Evolutionary conservation across 805 yeast genomes (phyloP), one percentile per base, ranked within the genome.

Genomic region (Saturnispora dispora): DNA sequence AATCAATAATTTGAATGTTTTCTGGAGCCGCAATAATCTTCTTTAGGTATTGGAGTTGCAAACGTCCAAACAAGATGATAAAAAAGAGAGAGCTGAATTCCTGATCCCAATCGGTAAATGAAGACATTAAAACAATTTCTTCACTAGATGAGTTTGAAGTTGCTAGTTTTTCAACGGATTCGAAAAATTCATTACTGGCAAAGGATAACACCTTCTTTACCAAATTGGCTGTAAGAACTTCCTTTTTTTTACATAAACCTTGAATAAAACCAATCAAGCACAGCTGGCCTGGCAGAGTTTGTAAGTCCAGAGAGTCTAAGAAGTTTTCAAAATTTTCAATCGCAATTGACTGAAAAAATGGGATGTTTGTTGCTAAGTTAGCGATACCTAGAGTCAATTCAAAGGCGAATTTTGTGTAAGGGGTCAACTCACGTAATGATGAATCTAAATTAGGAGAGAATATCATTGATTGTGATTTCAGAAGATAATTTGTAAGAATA

Each of bases 401-500:
- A 45, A 60, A 63, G 13, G 77, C 63, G 9, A 71, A 55, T 48
- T 60, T 59, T 23, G 71, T 69, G 78, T 77, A 71, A 3, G 76
- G 75, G 15, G 77, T 66, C 30, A 53, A 53, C 41, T 69, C 58
- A 11, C 50, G 18, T 8, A 58, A 61, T 36, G 55, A 57, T 7
- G 65, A 53, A 4, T 65, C 63, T 2, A 59, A 55, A 15, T 60
- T 53, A 2, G 63, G 56, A n/a, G 68, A 62, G 53, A 77, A 78
- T 30, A 60, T 58, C 57, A 76, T 81, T 13, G 55, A 57, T 10
- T 76, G 74, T 30, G 75, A 63, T 45, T 75, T 78, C 37, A 69
- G 55, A 33, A 82, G 65, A 57, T 79, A 79, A 15, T 61, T 55
- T 6, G 71, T 63, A 47, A 82, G 69, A 52, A 77, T 74, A 6